These are phyloP conservation scores for Cercospora beticola DNA, from an alignment of 2,329 filamentous ascomycete genomes.

Conservation along the genomic window DNA sequence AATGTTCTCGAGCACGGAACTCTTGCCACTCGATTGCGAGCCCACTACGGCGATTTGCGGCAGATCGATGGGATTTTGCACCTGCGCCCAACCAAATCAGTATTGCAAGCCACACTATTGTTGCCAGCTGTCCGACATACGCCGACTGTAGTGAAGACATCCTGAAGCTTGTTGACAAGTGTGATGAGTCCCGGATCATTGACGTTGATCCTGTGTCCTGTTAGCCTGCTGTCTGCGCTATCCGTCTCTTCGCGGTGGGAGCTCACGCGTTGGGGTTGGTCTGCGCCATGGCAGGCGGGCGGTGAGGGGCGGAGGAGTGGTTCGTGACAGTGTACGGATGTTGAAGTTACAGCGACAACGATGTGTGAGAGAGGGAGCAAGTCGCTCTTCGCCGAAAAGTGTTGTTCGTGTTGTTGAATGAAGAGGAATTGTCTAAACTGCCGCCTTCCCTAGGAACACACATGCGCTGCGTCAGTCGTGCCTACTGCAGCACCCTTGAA, in stretches of 20 bases:
- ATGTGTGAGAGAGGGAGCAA: neutral
- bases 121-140: constrained; percentile 49
- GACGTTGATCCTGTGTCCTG: constrained; percentile 61
- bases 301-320: constrained; percentile 4
- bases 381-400: neutral
- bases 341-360: neutral
- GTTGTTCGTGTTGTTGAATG: neutral
- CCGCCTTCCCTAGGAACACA: constrained; percentile 1
- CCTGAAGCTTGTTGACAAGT: constrained; percentile 97
- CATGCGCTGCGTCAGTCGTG: constrained; percentile 7
- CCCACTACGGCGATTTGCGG: constrained; percentile 98
- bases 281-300: constrained; percentile 34
- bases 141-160: constrained; percentile 97
- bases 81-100: constrained; percentile 51
- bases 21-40: constrained; percentile 98
- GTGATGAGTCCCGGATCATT: constrained; percentile 70
- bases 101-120: constrained; percentile 3
- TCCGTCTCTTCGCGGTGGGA: neutral
- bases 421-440: neutral
- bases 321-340: neutral
- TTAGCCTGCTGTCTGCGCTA: constrained; percentile 11
- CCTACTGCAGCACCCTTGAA: constrained; percentile 5
- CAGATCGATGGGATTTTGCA: constrained; percentile 98
- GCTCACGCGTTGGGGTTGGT: constrained; percentile 36
- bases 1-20: constrained; percentile 97